A percentile compares a stretch with the other conserved stretches of the same genome.
phyloP scores from a whole-genome alignment of 768 basidiomycete species.

The Russula compacta region DNA sequence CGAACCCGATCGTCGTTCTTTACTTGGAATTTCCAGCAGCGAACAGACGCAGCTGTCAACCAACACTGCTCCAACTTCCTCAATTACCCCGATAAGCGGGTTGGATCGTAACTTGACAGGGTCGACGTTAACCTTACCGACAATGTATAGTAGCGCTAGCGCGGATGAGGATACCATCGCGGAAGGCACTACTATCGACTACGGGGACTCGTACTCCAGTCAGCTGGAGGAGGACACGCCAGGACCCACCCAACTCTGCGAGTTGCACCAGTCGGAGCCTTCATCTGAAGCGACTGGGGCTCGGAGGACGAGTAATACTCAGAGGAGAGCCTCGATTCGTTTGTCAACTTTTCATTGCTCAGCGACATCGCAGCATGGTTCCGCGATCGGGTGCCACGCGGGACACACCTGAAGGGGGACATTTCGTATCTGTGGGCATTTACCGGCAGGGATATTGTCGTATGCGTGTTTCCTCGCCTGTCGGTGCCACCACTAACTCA shows the following conservation, averaged over 20 bases:
- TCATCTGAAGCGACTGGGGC: conserved; percentile 11
- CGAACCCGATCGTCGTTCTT: neutral
- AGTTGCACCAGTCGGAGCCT: conserved; percentile 4
- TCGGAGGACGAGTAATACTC: conserved; percentile 43
- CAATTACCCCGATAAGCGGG: conserved; percentile 2
- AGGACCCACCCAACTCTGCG: neutral
- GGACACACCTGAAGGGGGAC: conserved; percentile 84
- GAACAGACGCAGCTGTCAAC: conserved; percentile 11
- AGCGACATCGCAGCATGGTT: conserved; percentile 85
- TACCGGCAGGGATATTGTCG: conserved; percentile 91
- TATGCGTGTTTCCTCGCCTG: conserved; percentile 33
- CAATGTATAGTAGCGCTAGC: conserved; percentile 3
- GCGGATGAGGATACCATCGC: neutral
- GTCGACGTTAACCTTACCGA: conserved; percentile 13
- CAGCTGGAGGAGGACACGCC: neutral
- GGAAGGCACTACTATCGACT: neutral
- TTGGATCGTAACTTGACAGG: conserved; percentile 15
- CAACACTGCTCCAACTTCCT: conserved; percentile 11
- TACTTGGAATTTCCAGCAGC: conserved; percentile 4
- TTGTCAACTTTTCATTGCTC: conserved; percentile 82
- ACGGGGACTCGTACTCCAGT: conserved; percentile 5
- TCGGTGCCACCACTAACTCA: neutral
- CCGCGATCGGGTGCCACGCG: conserved; percentile 81
- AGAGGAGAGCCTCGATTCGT: conserved; percentile 53
- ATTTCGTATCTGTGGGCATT: conserved; percentile 87